Conservation (phyloP, 352 stramenopile genomes). For the Globisporangium sylvaticum region DNA sequence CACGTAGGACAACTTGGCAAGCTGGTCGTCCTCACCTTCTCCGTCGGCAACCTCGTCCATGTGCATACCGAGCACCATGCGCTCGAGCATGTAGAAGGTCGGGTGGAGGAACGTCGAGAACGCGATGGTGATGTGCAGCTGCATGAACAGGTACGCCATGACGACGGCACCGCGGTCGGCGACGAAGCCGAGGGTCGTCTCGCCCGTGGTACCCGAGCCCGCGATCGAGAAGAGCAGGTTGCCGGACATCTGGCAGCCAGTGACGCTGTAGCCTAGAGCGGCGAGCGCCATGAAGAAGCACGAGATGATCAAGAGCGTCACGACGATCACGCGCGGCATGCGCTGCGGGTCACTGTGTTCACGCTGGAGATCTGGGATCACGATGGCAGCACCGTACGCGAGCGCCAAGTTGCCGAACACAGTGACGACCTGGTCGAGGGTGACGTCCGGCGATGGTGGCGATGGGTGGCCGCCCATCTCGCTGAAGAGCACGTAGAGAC, state of each 20-base stretch:
- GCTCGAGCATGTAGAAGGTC: constrained; percentile 48
- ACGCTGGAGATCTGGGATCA: constrained; percentile 44
- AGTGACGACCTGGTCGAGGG: constrained; percentile 34
- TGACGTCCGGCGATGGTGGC: constrained; percentile 29
- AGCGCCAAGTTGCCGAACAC: constrained; percentile 53
- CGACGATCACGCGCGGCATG: constrained; percentile 44
- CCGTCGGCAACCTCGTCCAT: not conserved
- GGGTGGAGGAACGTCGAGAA: constrained; percentile 46
- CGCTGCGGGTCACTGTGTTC: constrained; percentile 41
- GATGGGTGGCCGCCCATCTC: constrained; percentile 33
- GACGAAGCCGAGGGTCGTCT: constrained; percentile 33
- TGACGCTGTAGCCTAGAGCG: constrained; percentile 25
- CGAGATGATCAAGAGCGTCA: constrained; percentile 36
- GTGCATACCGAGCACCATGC: constrained; percentile 43
- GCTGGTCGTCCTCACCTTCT: not conserved
- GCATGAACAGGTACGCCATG: constrained; percentile 47
- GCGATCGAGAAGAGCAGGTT: constrained; percentile 55
- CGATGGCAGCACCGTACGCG: constrained; percentile 44
- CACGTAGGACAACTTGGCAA: constrained; percentile 13
- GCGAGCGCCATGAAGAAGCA: constrained; percentile 39
- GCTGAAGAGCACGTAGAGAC: constrained; percentile 27
- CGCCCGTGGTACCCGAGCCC: constrained; percentile 13
- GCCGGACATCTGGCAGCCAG: constrained; percentile 43
- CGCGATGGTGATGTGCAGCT: constrained; percentile 46
- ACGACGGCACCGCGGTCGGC: constrained; percentile 30